Evolutionary conservation across 352 stramenopile species (phyloP).

Genomic region (Phytophthora fragariae): DNA sequence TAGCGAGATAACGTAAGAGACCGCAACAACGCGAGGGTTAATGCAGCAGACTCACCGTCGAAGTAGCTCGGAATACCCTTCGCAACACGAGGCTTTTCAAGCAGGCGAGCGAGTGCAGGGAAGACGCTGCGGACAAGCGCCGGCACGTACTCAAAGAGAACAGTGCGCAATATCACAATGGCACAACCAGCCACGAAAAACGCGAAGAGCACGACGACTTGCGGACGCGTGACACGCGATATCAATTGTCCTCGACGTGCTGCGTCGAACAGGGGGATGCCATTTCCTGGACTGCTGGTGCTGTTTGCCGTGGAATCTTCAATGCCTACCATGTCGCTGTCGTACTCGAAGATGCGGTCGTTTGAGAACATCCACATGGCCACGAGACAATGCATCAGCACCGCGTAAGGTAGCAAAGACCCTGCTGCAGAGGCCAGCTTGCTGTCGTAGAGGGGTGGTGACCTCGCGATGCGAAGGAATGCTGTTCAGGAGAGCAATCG

Average conservation of each 20-base stretch:
- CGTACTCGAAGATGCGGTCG: conserved; percentile 81
- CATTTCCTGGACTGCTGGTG: conserved; percentile 46
- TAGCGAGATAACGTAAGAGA: neutral
- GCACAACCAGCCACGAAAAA: conserved; percentile 67
- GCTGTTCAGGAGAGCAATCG: conserved; percentile 12
- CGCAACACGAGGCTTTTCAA: conserved; percentile 62
- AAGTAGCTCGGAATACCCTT: conserved; percentile 88
- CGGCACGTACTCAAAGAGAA: conserved; percentile 79
- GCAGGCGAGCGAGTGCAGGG: conserved; percentile 56
- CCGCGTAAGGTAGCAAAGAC: conserved; percentile 74
- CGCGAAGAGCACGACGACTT: conserved; percentile 80
- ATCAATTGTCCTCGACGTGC: conserved; percentile 57
- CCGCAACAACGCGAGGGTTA: neutral
- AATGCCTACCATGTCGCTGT: conserved; percentile 22
- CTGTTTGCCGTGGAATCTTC: conserved; percentile 18
- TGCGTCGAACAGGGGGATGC: conserved; percentile 64
- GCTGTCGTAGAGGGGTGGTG: conserved; percentile 75
- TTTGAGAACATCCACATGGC: conserved; percentile 92
- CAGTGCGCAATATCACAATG: conserved; percentile 57
- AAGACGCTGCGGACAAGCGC: conserved; percentile 65
- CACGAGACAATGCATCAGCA: conserved; percentile 76
- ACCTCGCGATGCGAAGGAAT: conserved; percentile 77
- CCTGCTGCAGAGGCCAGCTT: conserved; percentile 69
- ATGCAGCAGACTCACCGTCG: conserved; percentile 48
- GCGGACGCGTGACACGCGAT: conserved; percentile 64